Evolutionary conservation across 306 rosid species (phyloP).

Genomic region (Biancaea sappan): DNA sequence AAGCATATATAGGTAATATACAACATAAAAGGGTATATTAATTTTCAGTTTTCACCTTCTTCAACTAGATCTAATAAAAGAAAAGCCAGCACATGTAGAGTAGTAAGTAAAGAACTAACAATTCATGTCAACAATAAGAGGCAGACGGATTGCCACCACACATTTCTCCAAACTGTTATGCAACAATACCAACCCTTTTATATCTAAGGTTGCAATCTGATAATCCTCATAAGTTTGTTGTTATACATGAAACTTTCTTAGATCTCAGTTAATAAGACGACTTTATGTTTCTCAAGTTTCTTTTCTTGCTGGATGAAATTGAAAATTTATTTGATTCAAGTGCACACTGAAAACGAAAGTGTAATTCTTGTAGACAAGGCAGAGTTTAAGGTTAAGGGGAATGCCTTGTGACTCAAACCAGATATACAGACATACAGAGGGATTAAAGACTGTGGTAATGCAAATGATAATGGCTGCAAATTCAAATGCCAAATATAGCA

Average conservation of each 20-base stretch:
- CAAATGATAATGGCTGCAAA: constrained; percentile 45
- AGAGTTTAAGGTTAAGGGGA: background rate
- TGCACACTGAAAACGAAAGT: no score
- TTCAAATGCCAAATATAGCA: constrained; percentile 43
- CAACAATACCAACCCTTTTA: constrained; percentile 61
- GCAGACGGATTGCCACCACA: constrained; percentile 60
- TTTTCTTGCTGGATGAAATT: background rate
- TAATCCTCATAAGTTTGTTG: constrained; percentile 41
- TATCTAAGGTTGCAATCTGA: constrained; percentile 61
- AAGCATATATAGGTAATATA: background rate
- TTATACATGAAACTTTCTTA: constrained; percentile 4
- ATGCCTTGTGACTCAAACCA: background rate
- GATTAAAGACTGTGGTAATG: constrained; percentile 42
- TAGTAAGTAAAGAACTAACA: background rate
- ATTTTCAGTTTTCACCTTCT: background rate
- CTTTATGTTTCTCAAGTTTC: no score
- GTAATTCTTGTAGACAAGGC: background rate
- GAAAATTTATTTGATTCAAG: no score
- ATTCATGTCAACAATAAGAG: background rate
- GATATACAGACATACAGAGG: constrained; percentile 46
- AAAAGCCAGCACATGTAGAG: background rate
- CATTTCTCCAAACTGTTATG: constrained; percentile 71
- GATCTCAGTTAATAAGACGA: background rate
- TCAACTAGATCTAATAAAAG: background rate
- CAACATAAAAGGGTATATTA: background rate